phyloP scores from a whole-genome alignment of 345 rosid species.

The Sisymbrium irio region DNA sequence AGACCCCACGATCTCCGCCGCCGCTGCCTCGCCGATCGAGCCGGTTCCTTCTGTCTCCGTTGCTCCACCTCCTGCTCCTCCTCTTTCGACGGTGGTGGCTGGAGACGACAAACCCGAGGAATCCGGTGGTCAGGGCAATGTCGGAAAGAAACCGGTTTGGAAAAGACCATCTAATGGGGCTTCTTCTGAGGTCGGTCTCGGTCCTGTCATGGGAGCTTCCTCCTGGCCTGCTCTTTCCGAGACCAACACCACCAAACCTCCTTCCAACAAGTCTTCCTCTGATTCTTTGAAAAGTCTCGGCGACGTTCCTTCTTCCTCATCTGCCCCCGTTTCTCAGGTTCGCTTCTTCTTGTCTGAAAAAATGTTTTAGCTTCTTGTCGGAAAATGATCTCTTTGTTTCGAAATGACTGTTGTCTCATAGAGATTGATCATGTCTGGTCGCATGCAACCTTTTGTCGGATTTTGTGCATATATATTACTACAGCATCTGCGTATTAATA shows the following conservation, averaged over 20 bases:
- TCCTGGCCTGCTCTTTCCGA: conserved; percentile 43
- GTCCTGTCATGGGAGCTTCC: conserved; percentile 46
- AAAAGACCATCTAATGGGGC: conserved; percentile 61
- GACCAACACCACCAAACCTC: conserved; percentile 55
- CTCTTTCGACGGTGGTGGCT: conserved; percentile 22
- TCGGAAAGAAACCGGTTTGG: conserved; percentile 71
- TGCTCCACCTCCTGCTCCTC: conserved; percentile 26
- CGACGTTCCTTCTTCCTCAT: conserved; percentile 19
- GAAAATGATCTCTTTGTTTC: too few species aligned
- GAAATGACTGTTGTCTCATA: not conserved
- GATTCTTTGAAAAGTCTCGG: conserved; percentile 34
- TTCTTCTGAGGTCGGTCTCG: conserved; percentile 44
- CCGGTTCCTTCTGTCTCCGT: conserved; percentile 9
- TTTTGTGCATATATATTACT: not conserved
- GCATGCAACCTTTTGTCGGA: too few species aligned
- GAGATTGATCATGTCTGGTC: conserved; percentile 1
- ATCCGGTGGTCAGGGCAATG: conserved; percentile 44
- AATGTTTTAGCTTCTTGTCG: not conserved
- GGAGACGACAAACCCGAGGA: conserved; percentile 30
- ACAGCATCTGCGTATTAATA: not conserved
- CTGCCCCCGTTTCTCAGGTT: conserved; percentile 29
- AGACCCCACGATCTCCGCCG: conserved; percentile 32
- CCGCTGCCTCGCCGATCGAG: conserved; percentile 30
- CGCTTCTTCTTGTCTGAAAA: not conserved
- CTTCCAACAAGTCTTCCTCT: conserved; percentile 37